Percentiles rank a stretch among this genome's conserved stretches.
phyloP scores from a whole-genome alignment of 768 basidiomycete species.

The Lanmaoa rubissima region DNA sequence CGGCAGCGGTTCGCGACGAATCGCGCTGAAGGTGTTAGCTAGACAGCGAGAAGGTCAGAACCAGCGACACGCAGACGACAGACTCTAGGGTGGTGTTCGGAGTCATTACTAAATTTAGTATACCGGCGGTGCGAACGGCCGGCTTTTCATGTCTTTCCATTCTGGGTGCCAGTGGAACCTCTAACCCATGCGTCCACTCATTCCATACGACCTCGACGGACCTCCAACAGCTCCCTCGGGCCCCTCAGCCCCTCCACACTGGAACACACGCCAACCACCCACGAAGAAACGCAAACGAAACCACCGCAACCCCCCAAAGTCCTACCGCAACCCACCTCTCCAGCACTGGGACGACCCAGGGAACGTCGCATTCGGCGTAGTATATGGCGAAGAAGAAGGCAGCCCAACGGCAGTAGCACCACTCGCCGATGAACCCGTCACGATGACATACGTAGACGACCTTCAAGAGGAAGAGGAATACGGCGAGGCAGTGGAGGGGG shows the following conservation, averaged over 20 bases:
- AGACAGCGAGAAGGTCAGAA: no score
- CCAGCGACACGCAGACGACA: no score
- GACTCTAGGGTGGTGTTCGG: no score
- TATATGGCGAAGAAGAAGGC: constrained; percentile 32
- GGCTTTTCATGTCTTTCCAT: no score
- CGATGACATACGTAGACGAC: not conserved
- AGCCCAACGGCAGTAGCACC: not conserved
- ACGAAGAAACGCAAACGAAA: constrained; percentile 51
- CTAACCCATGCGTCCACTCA: constrained; percentile 25
- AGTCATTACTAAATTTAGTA: no score
- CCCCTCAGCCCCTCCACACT: not conserved
- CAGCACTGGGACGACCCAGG: constrained; percentile 49
- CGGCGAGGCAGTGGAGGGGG: constrained; percentile 24
- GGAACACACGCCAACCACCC: constrained; percentile 31
- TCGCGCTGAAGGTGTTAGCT: no score
- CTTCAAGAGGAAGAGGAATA: constrained; percentile 21
- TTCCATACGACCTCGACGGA: constrained; percentile 29
- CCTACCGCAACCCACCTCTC: not conserved
- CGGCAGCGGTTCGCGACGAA: no score
- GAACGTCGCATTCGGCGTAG: constrained; percentile 21
- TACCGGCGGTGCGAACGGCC: no score
- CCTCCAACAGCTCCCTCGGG: not conserved
- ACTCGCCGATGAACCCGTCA: not conserved
- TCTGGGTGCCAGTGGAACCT: no score
- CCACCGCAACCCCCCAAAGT: constrained; percentile 14